Percentiles rank a stretch among this genome's conserved stretches.
These are phyloP conservation scores for Parasarocladium wereldwijsianum DNA, from an alignment of 2,329 filamentous ascomycete species.

Conservation along the genomic window DNA sequence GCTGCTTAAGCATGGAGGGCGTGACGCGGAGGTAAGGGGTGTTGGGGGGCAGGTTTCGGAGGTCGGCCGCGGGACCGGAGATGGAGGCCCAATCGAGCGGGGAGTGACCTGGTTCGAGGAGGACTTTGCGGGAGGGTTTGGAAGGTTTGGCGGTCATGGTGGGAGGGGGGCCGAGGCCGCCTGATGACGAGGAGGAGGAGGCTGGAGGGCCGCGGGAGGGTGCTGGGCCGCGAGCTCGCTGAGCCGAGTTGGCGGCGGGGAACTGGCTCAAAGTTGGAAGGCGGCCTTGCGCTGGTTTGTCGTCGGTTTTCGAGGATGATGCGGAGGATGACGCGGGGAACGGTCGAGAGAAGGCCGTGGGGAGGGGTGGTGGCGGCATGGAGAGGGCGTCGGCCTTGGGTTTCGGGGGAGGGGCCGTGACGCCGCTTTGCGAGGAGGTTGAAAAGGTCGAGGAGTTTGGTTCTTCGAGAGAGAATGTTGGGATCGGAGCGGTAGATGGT, in stretches of 20 bases:
- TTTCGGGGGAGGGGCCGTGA: slow-evolving; percentile 10
- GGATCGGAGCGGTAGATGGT: slow-evolving; percentile 25
- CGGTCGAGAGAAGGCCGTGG: slow-evolving; percentile 11
- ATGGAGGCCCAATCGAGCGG: slow-evolving; percentile 92
- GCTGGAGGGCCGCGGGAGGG: slow-evolving; percentile 24
- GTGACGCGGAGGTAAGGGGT: slow-evolving; percentile 58
- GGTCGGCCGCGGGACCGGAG: slow-evolving; percentile 45
- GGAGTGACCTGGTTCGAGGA: slow-evolving; percentile 79
- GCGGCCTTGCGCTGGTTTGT: slow-evolving; percentile 13
- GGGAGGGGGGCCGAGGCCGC: slow-evolving; percentile 41
- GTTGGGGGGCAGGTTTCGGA: slow-evolving; percentile 43
- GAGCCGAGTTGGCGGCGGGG: slow-evolving; percentile 35
- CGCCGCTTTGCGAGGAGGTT: slow-evolving; percentile 8
- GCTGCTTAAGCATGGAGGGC: slow-evolving; percentile 60
- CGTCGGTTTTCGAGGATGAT: slow-evolving; percentile 3
- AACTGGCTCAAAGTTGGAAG: slow-evolving; percentile 26
- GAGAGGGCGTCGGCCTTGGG: slow-evolving; percentile 7
- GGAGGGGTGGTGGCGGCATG: slow-evolving; percentile 10
- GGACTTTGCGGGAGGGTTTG: slow-evolving; percentile 54
- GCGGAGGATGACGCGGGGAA: slow-evolving; percentile 8
- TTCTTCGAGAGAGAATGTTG: slow-evolving; percentile 3
- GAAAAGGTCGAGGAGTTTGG: neutral
- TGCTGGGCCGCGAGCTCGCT: slow-evolving; percentile 28
- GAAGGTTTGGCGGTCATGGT: slow-evolving; percentile 34
- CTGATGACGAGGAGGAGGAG: slow-evolving; percentile 11